phyloP scores from a whole-genome alignment of 495 filamentous ascomycete genomes.

The Penicillium verhagenii region DNA sequence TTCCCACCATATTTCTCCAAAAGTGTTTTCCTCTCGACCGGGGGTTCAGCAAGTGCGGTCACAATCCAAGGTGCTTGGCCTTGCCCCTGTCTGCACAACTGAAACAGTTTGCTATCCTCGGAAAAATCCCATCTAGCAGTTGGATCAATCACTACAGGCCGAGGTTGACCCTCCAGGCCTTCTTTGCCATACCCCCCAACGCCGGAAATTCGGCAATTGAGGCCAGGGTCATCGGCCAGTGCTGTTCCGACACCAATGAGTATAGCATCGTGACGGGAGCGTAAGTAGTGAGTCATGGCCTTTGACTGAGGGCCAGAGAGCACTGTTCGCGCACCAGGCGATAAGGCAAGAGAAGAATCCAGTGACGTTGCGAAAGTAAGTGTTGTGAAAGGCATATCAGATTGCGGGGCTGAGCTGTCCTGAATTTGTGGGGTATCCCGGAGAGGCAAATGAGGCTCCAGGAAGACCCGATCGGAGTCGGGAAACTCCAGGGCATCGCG shows the following conservation, averaged over 20 bases:
- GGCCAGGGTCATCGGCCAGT: constrained; percentile 75
- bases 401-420: constrained; percentile 11
- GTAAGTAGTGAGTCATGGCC: constrained; percentile 89
- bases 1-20: constrained; percentile 47
- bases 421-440: constrained; percentile 3
- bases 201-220: constrained; percentile 71
- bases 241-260: constrained; percentile 86
- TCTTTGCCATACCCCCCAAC: constrained; percentile 50
- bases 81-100: constrained; percentile 56
- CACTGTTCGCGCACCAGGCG: constrained; percentile 69
- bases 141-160: constrained; percentile 80
- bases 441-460: constrained; percentile 46
- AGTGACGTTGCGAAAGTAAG: constrained; percentile 88
- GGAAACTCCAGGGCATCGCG: constrained; percentile 41
- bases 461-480: constrained; percentile 33
- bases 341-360: constrained; percentile 70
- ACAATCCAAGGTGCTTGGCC: constrained; percentile 73
- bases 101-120: constrained; percentile 60
- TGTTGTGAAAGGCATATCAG: constrained; percentile 56
- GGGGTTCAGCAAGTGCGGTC: constrained; percentile 31
- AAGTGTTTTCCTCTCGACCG: constrained; percentile 28
- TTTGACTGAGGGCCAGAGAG: constrained; percentile 82
- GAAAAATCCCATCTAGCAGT: constrained; percentile 62
- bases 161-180: constrained; percentile 58
- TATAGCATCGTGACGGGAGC: constrained; percentile 79